phyloP scores from a whole-genome alignment of 1,139 yeast genomes.

The Candida sanyaensis region DNA sequence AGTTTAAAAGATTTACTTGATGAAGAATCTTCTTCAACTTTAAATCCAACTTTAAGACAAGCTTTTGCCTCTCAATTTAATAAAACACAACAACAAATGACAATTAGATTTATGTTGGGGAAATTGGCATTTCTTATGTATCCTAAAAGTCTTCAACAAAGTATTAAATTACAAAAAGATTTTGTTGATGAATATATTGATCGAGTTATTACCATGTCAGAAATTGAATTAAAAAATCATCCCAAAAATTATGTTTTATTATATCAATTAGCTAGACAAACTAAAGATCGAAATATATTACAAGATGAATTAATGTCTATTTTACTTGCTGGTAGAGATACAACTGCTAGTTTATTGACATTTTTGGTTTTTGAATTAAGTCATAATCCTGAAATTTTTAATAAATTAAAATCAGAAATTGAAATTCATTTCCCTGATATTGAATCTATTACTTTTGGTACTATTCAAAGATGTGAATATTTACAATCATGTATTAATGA shows the following conservation, averaged over 20 bases:
- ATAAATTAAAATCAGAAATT: slow-evolving; percentile 23
- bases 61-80: slow-evolving; percentile 19
- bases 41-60: slow-evolving; percentile 4
- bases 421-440: slow-evolving; percentile 23
- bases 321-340: slow-evolving; percentile 35
- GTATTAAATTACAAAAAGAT: slow-evolving; percentile 24
- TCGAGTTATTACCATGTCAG: slow-evolving; percentile 27
- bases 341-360: slow-evolving; percentile 32
- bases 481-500: slow-evolving; percentile 50
- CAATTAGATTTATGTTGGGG: slow-evolving; percentile 28
- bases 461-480: slow-evolving; percentile 45
- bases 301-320: slow-evolving; percentile 32
- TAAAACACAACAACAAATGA: slow-evolving; percentile 22
- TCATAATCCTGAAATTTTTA: slow-evolving; percentile 23
- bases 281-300: slow-evolving; percentile 26
- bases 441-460: slow-evolving; percentile 42
- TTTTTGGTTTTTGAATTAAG: slow-evolving; percentile 28
- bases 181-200: slow-evolving; percentile 28
- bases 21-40: slow-evolving; percentile 4
- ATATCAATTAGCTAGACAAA: slow-evolving; percentile 30
- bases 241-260: slow-evolving; percentile 25
- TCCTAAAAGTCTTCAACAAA: slow-evolving; percentile 20
- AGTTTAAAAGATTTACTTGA: slow-evolving; percentile 26
- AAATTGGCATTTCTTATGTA: slow-evolving; percentile 24
- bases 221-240: slow-evolving; percentile 21